Conservation (phyloP, 208 protist genomes). For the Leishmania gerbilli region DNA sequence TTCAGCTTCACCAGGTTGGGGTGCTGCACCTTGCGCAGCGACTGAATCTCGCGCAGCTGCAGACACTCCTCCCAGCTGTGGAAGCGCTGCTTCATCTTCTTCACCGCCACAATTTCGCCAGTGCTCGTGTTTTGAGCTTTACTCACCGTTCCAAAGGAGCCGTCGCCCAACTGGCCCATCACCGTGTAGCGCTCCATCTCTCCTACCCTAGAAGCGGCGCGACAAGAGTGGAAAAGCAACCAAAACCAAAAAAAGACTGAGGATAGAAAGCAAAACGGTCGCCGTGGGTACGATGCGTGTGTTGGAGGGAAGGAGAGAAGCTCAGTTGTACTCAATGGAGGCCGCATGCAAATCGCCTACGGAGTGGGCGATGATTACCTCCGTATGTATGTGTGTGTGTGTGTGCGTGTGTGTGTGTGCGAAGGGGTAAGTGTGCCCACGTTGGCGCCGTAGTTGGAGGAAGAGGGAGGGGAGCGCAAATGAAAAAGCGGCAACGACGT, state of each 20-base stretch:
- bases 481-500: not conserved
- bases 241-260: conserved; percentile 1
- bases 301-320: not conserved
- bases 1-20: conserved; percentile 98
- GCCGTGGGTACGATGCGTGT: not conserved
- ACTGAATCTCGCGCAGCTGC: conserved; percentile 96
- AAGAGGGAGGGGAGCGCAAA: not conserved
- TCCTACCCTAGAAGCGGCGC: not conserved
- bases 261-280: not conserved
- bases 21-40: conserved; percentile 96
- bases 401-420: not conserved
- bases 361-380: not conserved
- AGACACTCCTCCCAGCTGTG: conserved; percentile 98
- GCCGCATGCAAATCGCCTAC: not conserved
- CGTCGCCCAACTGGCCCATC: conserved; percentile 95
- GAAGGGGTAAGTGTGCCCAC: not conserved
- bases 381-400: not conserved
- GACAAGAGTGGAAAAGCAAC: not conserved
- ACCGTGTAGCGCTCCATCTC: conserved; percentile 96
- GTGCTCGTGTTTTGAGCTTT: conserved; percentile 92
- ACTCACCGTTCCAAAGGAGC: conserved; percentile 97
- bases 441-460: not conserved
- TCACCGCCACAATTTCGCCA: conserved; percentile 97
- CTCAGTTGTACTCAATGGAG: not conserved
- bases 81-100: conserved; percentile 99